These are phyloP conservation scores for Leishmania lainsoni DNA, from an alignment of 208 protist genomes.

Conservation along the genomic window DNA sequence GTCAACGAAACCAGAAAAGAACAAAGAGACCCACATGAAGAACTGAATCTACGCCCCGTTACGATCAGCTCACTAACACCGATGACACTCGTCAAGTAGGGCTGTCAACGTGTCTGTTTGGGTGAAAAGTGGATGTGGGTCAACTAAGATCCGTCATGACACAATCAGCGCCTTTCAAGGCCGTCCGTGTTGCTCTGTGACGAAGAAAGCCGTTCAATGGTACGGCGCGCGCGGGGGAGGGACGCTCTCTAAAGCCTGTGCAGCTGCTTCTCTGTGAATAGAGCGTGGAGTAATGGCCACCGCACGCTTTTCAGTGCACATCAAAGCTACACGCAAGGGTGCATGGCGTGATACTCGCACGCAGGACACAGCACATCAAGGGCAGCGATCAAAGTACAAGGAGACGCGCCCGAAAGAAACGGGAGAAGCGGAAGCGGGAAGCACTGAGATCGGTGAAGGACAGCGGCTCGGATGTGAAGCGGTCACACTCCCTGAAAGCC, in stretches of 20 bases:
- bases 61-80: background rate
- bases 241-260: background rate
- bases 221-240: background rate
- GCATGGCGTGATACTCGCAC: background rate
- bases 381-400: background rate
- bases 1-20: background rate
- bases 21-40: conserved; percentile 5
- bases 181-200: background rate
- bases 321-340: background rate
- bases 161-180: background rate
- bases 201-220: background rate
- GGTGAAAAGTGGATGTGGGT: background rate
- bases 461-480: background rate
- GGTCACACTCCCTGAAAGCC: background rate
- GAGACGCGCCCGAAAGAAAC: background rate
- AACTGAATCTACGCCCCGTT: background rate
- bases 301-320: background rate
- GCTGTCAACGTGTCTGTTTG: background rate
- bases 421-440: background rate
- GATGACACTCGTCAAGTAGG: background rate
- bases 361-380: background rate
- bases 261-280: background rate
- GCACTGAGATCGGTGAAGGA: background rate
- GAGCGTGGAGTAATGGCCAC: background rate
- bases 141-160: background rate